Evolutionary conservation across 805 yeast genomes (phyloP), one percentile per base, ranked within the genome.

Genomic region (Candida orba): DNA sequence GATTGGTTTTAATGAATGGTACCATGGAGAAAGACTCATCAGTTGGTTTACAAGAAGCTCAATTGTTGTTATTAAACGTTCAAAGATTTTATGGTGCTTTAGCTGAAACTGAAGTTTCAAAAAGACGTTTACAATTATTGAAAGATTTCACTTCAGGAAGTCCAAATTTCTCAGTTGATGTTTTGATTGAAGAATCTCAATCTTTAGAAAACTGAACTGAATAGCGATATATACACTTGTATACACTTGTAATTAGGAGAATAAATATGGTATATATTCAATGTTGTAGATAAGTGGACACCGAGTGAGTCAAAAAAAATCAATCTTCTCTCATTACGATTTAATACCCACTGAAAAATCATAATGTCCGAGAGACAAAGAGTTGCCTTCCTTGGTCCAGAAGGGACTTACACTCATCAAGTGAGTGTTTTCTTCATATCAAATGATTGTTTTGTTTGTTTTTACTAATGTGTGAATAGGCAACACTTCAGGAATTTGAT

Each of bases 331-430:
- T n/a, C n/a, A n/a, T n/a, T n/a, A n/a, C n/a, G 13, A 27, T 8
- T 27, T 27, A 10, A 12, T 27, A 27, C 29, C 13, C 29, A 27
- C 13, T 27, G 5, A 30, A 15, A 31, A 15, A 14, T 6, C 33
- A 14, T n/a, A 1, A 31, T 31, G 34, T 31, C 34, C 5, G 29
- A 27, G 13, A 27, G 13, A 27, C 36, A 14, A 27, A 77, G 67
- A 52, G 81, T 84, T 4, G 88, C 86, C 3, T 91, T 77, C 56
- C 64, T 91, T 41, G 99, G 98, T 0, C 99, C 99, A 0, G 69
- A 69, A 40, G 97, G 97, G 2, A 91, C 97, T 1, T 93, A 88
- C 63, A 85, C 98, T 3, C 95, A 91, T 54, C 95, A 89, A 64
- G 93, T 70, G 34, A 9, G 46, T 39, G 6, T 6, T 8, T 22